phyloP scores from a whole-genome alignment of 208 protist genomes.

The Acanthamoeba divionensis region DNA sequence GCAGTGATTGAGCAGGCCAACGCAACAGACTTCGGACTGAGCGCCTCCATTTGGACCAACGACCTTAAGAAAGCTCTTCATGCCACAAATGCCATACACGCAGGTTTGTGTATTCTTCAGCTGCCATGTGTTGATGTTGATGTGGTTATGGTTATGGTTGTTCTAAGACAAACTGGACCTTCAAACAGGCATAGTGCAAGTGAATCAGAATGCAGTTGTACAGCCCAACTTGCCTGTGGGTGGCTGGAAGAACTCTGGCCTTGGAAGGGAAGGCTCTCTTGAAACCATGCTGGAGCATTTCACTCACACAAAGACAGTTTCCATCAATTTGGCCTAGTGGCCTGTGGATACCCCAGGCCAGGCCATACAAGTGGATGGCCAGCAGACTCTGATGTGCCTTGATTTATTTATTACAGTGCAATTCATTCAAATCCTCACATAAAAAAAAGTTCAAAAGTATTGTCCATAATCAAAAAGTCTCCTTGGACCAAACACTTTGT shows the following conservation, averaged over 20 bases:
- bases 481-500: too few species aligned
- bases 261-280: background rate
- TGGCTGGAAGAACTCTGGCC: slow-evolving; percentile 4
- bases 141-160: background rate
- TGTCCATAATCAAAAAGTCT: too few species aligned
- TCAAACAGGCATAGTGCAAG: background rate
- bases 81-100: background rate
- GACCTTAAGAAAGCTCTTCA: slow-evolving; percentile 38
- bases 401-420: too few species aligned
- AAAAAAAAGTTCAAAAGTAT: too few species aligned
- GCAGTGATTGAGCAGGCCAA: slow-evolving; percentile 57
- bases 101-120: too few species aligned
- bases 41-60: slow-evolving; percentile 30
- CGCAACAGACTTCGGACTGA: slow-evolving; percentile 26
- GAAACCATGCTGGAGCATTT: background rate
- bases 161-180: background rate
- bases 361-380: too few species aligned
- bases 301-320: slow-evolving; percentile 15
- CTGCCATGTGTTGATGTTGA: background rate
- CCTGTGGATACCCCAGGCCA: too few species aligned
- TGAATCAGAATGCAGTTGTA: slow-evolving; percentile 14
- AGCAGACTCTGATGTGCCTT: too few species aligned
- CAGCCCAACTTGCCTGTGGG: background rate
- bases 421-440: too few species aligned
- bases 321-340: background rate